Base-by-base conservation (phyloP, 352 stramenopile genomes). In the Aphanomyces stellatus region DNA sequence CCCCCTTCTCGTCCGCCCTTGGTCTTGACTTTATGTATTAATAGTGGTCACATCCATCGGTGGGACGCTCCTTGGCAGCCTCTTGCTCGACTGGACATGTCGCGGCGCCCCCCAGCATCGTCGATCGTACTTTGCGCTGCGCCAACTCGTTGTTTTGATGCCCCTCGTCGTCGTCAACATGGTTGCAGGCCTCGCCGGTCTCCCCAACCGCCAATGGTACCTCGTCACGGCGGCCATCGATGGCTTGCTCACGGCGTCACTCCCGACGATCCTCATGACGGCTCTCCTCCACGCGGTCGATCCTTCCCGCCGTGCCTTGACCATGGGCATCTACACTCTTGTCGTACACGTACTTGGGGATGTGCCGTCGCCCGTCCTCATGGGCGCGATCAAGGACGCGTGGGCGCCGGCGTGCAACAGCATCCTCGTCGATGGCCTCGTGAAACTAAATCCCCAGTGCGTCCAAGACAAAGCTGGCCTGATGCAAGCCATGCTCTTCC, bases 261-360 rank as follows among this genome's bases (percentile, higher is more conserved):
- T 88, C 51, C 84, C 97, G 55, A 83, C 80, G 17, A 78, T 96
- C 30, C 90, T 98, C 62, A 77, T 97, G 49, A 77, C 91, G 0
- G n/a, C n/a, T n/a, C n/a, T n/a, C n/a, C n/a, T n/a, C n/a, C n/a
- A n/a, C n/a, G n/a, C n/a, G n/a, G 96, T 98, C 55, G 83, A 92
- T 10, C 78, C 82, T 66, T 87, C 78, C n/a, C 82, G 91, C 48
- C 85, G 92, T 31, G 78, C 91, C 0, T 95, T 98, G 78, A 88
- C 89, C 28, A 81, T 97, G 53, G 92, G 88, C 0, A 80, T 96
- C 35, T 96, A 95, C 74, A 96, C 85, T 42, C 72, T 98, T 7
- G 69, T 96, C 34, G 94, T 97, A 56, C 95, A 98, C 76, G 76
- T 85, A 10, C 74, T 98, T 11, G 95, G 95, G 6, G 95, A 99